Conservation (phyloP, 805 yeast genomes). For the Candida ficus region DNA sequence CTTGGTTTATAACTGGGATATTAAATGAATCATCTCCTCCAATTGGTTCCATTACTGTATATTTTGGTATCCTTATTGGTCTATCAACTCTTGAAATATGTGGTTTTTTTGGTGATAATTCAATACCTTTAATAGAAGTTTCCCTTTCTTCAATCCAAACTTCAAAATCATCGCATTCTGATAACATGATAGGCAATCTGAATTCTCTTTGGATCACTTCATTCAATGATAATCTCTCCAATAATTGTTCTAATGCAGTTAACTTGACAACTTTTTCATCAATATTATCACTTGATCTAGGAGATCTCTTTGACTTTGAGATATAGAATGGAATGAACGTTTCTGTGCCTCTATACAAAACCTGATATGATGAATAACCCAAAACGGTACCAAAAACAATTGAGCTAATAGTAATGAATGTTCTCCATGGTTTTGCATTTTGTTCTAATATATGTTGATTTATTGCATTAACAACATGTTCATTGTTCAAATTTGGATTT, state of each 20-base stretch:
- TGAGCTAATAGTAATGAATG: constrained; percentile 1
- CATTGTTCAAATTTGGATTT: neutral
- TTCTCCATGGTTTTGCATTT: constrained; percentile 2
- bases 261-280: constrained; percentile 15
- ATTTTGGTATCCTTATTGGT: constrained; percentile 16
- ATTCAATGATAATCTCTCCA: constrained; percentile 21
- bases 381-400: constrained; percentile 17
- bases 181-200: constrained; percentile 17
- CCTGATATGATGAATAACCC: constrained; percentile 15
- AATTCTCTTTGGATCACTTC: constrained; percentile 15
- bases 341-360: constrained; percentile 12
- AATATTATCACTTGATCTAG: constrained; percentile 8
- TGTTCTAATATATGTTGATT: constrained; percentile 6
- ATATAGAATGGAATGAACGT: constrained; percentile 21
- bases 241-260: constrained; percentile 21
- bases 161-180: constrained; percentile 16
- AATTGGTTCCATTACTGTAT: constrained; percentile 18
- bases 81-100: constrained; percentile 13
- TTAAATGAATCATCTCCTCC: constrained; percentile 19
- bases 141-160: constrained; percentile 22
- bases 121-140: constrained; percentile 19
- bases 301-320: constrained; percentile 14
- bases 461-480: constrained; percentile 10
- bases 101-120: constrained; percentile 19
- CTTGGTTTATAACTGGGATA: constrained; percentile 18